A percentile compares a stretch with the other conserved stretches of the same genome.
These are phyloP conservation scores for Brassica cretica DNA, from an alignment of 345 rosid genomes.

Conservation along the genomic window DNA sequence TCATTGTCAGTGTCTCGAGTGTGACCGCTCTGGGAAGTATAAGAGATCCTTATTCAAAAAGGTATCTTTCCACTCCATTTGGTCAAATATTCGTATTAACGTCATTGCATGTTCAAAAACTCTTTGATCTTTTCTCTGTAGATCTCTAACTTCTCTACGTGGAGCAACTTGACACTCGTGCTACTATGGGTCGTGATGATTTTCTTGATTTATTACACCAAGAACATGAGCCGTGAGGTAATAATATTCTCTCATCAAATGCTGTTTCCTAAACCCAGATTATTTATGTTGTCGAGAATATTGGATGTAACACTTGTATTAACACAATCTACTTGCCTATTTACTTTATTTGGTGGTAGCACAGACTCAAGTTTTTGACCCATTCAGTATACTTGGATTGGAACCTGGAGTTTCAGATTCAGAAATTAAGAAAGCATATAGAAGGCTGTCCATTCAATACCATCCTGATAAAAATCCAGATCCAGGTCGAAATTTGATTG, in stretches of 20 bases:
- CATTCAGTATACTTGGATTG: conserved; percentile 80
- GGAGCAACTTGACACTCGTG: conserved; percentile 82
- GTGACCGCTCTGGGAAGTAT: conserved; percentile 81
- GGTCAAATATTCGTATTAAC: neutral
- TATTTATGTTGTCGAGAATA: neutral
- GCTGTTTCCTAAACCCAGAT: neutral
- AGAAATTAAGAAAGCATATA: conserved; percentile 87
- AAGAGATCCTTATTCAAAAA: conserved; percentile 76
- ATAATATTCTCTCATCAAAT: conserved; percentile 16
- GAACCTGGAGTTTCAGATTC: conserved; percentile 81
- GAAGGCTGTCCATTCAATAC: conserved; percentile 84
- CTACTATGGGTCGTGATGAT: conserved; percentile 87
- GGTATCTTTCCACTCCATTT: conserved; percentile 43
- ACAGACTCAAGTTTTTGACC: conserved; percentile 91
- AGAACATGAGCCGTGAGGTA: conserved; percentile 86
- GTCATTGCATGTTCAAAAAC: conserved; percentile 5
- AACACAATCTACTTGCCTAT: neutral
- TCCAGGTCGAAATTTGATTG: conserved; percentile 65
- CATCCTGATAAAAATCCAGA: conserved; percentile 99
- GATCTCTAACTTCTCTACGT: conserved; percentile 93
- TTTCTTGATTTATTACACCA: conserved; percentile 84
- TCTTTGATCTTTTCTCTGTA: conserved; percentile 42
- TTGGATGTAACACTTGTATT: conserved; percentile 15
- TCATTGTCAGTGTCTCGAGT: conserved; percentile 82
- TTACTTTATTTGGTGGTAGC: conserved; percentile 19